Conservation (phyloP, 225 moss, liverwort and hornwort genomes). For the Straminergon stramineum region DNA sequence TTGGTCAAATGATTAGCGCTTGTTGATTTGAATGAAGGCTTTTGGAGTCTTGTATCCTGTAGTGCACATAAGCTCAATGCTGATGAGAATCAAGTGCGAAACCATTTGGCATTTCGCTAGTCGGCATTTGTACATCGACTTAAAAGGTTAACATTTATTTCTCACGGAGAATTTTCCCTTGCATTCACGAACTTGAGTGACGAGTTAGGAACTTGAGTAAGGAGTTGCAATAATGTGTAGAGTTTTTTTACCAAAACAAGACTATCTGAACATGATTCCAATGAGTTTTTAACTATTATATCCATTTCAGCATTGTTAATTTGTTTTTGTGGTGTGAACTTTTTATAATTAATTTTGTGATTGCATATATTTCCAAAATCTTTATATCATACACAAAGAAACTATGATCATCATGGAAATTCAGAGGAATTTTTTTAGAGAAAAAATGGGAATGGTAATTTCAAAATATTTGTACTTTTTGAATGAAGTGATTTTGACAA, state of each 20-base stretch:
- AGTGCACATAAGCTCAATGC: neutral
- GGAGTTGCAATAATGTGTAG: neutral
- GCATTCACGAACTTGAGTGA: neutral
- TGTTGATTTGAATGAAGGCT: neutral
- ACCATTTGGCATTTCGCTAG: neutral
- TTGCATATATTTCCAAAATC: too few relatives aligned
- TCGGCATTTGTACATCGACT: neutral
- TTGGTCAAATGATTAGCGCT: neutral
- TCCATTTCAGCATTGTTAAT: neutral
- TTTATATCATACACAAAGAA: neutral
- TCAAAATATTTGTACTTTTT: neutral
- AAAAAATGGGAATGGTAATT: rapidly evolving
- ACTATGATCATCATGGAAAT: neutral
- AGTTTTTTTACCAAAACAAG: neutral
- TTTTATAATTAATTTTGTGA: neutral
- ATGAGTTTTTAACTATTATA: neutral
- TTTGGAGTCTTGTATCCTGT: neutral
- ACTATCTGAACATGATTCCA: too few relatives aligned
- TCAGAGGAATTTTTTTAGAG: too few relatives aligned
- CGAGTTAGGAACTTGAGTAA: neutral
- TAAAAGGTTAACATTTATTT: neutral
- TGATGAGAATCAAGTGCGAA: neutral
- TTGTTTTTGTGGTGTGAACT: neutral
- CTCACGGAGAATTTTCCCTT: neutral
- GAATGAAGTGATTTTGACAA: neutral